These are phyloP conservation scores for Lichenothelia convexa DNA, from an alignment of 495 filamentous ascomycete genomes.

Conservation along the genomic window DNA sequence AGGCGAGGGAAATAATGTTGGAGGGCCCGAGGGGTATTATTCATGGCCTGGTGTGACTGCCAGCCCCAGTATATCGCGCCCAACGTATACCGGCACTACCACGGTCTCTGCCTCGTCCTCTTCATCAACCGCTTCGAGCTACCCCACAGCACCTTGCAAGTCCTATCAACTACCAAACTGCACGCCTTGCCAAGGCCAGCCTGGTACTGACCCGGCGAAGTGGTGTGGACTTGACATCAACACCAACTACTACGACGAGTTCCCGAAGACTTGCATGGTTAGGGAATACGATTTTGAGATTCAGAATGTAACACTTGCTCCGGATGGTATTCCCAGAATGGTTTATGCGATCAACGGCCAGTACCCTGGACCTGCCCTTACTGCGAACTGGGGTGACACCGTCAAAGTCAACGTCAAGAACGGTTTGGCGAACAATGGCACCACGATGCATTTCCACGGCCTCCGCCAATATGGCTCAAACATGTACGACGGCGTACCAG, in stretches of 20 bases:
- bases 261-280: slow-evolving; percentile 19
- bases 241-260: slow-evolving; percentile 16
- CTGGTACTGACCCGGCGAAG: slow-evolving; percentile 10
- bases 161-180: no score
- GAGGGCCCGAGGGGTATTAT: no score
- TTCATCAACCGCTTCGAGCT: no score
- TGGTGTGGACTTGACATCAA: slow-evolving; percentile 19
- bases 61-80: no score
- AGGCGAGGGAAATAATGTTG: no score
- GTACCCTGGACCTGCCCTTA: slow-evolving; percentile 19
- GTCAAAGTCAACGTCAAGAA: slow-evolving; percentile 19
- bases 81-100: no score
- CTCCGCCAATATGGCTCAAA: slow-evolving; percentile 31
- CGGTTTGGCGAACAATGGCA: slow-evolving; percentile 21
- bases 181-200: slow-evolving; percentile 20
- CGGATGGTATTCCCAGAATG: slow-evolving; percentile 17
- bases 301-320: slow-evolving; percentile 16
- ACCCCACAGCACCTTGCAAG: no score
- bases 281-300: slow-evolving; percentile 17
- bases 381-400: slow-evolving; percentile 23
- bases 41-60: no score
- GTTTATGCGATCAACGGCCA: slow-evolving; percentile 18
- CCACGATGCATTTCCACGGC: slow-evolving; percentile 33
- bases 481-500: slow-evolving; percentile 25
- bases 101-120: no score